These are phyloP conservation scores for Citeromyces nyonsensis DNA, from an alignment of 805 yeast genomes.

Conservation along the genomic window DNA sequence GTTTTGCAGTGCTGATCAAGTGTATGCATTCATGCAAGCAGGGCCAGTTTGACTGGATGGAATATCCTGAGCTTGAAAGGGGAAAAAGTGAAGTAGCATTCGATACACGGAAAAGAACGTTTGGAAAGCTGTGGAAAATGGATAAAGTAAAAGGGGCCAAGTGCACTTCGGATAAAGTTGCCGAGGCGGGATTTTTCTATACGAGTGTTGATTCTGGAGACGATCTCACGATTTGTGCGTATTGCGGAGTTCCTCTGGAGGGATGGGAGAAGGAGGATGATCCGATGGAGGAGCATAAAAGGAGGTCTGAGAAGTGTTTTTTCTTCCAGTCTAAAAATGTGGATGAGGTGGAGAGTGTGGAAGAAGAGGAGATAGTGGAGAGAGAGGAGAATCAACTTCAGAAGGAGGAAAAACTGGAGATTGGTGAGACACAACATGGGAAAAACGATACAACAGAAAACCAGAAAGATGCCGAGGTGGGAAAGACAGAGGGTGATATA, in stretches of 20 bases:
- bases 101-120: slow-evolving; percentile 21
- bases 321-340: slow-evolving; percentile 11
- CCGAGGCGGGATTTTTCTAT: slow-evolving; percentile 51
- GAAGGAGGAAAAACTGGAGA: too few relatives aligned
- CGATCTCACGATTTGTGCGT: slow-evolving; percentile 46
- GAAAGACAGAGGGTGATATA: too few relatives aligned
- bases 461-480: too few relatives aligned
- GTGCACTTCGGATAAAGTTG: slow-evolving; percentile 23
- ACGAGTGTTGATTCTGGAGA: slow-evolving; percentile 28
- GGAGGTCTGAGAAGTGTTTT: slow-evolving; percentile 23
- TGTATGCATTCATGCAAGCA: slow-evolving; percentile 3
- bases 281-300: slow-evolving; percentile 43
- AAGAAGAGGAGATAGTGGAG: too few relatives aligned
- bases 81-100: slow-evolving; percentile 16
- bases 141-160: too few relatives aligned
- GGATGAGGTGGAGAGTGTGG: too few relatives aligned
- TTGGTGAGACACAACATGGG: too few relatives aligned
- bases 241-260: slow-evolving; percentile 46
- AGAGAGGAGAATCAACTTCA: too few relatives aligned
- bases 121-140: slow-evolving; percentile 24
- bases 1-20: too few relatives aligned
- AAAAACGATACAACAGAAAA: too few relatives aligned
- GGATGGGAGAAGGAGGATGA: slow-evolving; percentile 63
- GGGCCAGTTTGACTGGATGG: slow-evolving; percentile 6
- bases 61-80: slow-evolving; percentile 13